Percentiles rank a stretch among this genome's conserved stretches.
Evolutionary conservation across 192 early-diverging fungal species (phyloP).

Genomic region (Dispira simplex): DNA sequence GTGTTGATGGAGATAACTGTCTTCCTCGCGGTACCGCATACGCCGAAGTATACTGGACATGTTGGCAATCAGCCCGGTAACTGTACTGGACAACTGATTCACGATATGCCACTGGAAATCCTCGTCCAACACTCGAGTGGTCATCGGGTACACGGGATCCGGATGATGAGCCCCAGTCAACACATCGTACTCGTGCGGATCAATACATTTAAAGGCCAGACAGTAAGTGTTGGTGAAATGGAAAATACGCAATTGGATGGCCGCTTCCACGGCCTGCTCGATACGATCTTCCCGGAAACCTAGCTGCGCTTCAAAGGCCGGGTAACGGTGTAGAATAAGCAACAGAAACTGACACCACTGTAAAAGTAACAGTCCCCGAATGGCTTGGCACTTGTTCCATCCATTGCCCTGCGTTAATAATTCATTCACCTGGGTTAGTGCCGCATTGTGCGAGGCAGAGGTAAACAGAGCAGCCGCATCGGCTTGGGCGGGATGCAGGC

Average conservation of each 20-base stretch:
- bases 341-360: constrained; percentile 45
- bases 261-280: constrained; percentile 32
- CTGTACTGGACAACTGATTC: constrained; percentile 29
- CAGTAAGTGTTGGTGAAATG: constrained; percentile 48
- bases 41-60: constrained; percentile 40
- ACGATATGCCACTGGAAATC: constrained; percentile 37
- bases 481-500: constrained; percentile 15
- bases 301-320: constrained; percentile 24
- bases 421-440: constrained; percentile 14
- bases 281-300: constrained; percentile 28
- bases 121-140: constrained; percentile 15
- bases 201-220: constrained; percentile 30
- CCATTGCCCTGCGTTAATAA: constrained; percentile 21
- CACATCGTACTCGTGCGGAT: constrained; percentile 23
- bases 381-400: constrained; percentile 22
- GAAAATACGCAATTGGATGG: constrained; percentile 35
- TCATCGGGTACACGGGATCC: constrained; percentile 18
- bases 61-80: constrained; percentile 34
- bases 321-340: constrained; percentile 27
- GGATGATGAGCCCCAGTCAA: not conserved
- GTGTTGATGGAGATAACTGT: constrained; percentile 28
- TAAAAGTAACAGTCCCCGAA: constrained; percentile 33
- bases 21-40: constrained; percentile 56
- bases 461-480: constrained; percentile 24
- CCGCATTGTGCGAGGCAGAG: constrained; percentile 21